A percentile compares a stretch with the other conserved stretches of the same genome.
Conservation (phyloP, 139 green algal species). For the Axilococcus clingmanii region DNA sequence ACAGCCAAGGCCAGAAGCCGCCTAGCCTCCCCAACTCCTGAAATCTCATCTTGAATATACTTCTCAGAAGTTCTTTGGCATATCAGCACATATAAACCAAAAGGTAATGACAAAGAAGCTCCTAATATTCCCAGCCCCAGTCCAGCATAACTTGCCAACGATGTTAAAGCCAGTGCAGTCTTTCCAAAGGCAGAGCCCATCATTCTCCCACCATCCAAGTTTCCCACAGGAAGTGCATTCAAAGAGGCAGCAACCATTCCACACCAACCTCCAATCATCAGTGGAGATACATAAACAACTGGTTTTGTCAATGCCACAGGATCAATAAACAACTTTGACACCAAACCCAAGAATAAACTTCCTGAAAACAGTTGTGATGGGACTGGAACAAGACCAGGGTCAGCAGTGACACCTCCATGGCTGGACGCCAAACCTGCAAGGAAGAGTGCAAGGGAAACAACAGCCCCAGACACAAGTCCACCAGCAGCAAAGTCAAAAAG, state of each 20-base stretch:
- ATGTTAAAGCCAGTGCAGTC: constrained; percentile 48
- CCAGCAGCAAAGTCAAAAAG: constrained; percentile 77
- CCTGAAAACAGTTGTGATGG: constrained; percentile 71
- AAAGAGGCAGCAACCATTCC: constrained; percentile 69
- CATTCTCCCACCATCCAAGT: constrained; percentile 68
- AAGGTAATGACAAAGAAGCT: constrained; percentile 61
- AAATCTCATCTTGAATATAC: constrained; percentile 62
- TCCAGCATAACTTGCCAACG: constrained; percentile 74
- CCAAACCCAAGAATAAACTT: constrained; percentile 58
- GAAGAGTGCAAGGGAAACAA: constrained; percentile 48
- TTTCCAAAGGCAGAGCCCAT: constrained; percentile 50
- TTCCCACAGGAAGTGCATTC: constrained; percentile 76
- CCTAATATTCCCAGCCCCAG: constrained; percentile 71
- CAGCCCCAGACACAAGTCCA: constrained; percentile 45
- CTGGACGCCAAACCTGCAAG: constrained; percentile 29
- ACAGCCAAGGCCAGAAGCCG: constrained; percentile 28
- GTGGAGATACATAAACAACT: constrained; percentile 41
- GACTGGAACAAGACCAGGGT: constrained; percentile 64
- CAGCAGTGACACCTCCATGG: constrained; percentile 8
- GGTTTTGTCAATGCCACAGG: constrained; percentile 15
- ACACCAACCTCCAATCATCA: constrained; percentile 72
- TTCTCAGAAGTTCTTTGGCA: constrained; percentile 64
- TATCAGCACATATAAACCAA: constrained; percentile 81
- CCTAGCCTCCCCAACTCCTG: constrained; percentile 21
- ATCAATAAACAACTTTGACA: constrained; percentile 42